Evolutionary conservation across 2,329 filamentous ascomycete genomes (phyloP).

Genomic region (Botrytis porri): DNA sequence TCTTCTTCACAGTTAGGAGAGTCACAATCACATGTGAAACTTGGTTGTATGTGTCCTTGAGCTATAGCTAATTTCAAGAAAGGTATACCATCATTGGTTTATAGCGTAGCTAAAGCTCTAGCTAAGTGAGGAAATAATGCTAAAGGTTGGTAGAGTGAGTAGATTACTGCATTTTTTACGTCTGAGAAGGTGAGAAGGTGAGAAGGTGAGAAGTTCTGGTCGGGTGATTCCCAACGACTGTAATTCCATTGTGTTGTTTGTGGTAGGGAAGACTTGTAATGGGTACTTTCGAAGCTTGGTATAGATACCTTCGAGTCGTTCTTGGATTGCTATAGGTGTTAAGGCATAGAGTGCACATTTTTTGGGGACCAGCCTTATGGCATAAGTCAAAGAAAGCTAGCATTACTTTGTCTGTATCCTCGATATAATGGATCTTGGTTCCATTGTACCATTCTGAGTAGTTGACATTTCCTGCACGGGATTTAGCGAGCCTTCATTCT

Average conservation of each 20-base stretch:
- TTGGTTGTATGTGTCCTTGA: conserved; percentile 27
- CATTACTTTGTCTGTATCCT: conserved; percentile 31
- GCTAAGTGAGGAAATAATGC: conserved; percentile 34
- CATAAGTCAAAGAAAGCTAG: background rate
- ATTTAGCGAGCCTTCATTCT: conserved; percentile 40
- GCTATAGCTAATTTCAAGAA: conserved; percentile 35
- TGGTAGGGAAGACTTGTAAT: conserved; percentile 31
- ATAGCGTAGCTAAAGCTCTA: conserved; percentile 31
- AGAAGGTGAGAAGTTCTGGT: conserved; percentile 35
- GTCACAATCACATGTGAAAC: conserved; percentile 34
- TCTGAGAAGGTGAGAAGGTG: conserved; percentile 35
- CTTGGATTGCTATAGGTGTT: background rate
- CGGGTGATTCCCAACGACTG: conserved; percentile 24
- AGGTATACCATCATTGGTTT: conserved; percentile 43
- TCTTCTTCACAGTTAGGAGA: conserved; percentile 16
- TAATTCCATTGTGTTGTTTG: conserved; percentile 27
- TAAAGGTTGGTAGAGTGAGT: conserved; percentile 35
- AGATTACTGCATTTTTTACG: conserved; percentile 32
- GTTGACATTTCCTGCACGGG: conserved; percentile 29
- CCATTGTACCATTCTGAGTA: conserved; percentile 31
- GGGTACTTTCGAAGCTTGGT: background rate
- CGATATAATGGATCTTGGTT: conserved; percentile 44
- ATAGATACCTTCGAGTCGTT: background rate
- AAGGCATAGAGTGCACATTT: background rate
- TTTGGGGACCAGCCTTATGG: background rate